phyloP scores from a whole-genome alignment of 129 eudicot genomes.

The Tagetes patula region DNA sequence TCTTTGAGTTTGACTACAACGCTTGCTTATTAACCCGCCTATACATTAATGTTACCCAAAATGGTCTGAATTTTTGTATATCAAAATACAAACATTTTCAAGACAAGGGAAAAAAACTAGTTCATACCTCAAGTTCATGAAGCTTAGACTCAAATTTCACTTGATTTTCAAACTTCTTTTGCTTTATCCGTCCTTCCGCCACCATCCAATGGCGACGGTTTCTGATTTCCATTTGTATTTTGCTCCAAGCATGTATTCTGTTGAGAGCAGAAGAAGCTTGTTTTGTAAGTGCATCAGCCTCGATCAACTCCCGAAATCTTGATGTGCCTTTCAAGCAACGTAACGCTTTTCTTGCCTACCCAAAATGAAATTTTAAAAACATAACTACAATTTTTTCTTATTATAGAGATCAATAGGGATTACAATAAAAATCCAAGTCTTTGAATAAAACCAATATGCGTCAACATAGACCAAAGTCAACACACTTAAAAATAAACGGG shows the following conservation, averaged over 20 bases:
- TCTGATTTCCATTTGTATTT: slow-evolving; percentile 50
- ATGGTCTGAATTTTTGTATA: not conserved
- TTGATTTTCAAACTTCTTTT: slow-evolving; percentile 59
- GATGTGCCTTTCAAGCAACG: slow-evolving; percentile 50
- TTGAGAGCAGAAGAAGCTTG: slow-evolving; percentile 50
- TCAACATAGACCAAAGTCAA: not conserved
- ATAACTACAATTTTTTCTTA: no score
- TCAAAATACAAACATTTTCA: slow-evolving; percentile 6
- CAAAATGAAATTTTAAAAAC: not conserved
- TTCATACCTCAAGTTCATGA: slow-evolving; percentile 56
- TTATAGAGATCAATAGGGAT: not conserved
- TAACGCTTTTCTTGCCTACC: slow-evolving; percentile 58
- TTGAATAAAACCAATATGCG: not conserved
- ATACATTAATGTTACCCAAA: not conserved
- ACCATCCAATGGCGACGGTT: slow-evolving; percentile 59
- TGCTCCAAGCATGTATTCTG: slow-evolving; percentile 61
- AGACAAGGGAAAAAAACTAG: not conserved
- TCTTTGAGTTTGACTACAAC: no score
- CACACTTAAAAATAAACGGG: no score
- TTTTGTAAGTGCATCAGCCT: slow-evolving; percentile 40
- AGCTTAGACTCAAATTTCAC: slow-evolving; percentile 58
- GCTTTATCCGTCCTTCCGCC: slow-evolving; percentile 40
- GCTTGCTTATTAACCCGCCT: no score
- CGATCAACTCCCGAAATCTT: slow-evolving; percentile 44
- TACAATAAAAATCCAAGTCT: not conserved